Evolutionary conservation across 257 asterid genomes (phyloP), one percentile per base, ranked within the genome.

Genomic region (Cruciata laevipes): DNA sequence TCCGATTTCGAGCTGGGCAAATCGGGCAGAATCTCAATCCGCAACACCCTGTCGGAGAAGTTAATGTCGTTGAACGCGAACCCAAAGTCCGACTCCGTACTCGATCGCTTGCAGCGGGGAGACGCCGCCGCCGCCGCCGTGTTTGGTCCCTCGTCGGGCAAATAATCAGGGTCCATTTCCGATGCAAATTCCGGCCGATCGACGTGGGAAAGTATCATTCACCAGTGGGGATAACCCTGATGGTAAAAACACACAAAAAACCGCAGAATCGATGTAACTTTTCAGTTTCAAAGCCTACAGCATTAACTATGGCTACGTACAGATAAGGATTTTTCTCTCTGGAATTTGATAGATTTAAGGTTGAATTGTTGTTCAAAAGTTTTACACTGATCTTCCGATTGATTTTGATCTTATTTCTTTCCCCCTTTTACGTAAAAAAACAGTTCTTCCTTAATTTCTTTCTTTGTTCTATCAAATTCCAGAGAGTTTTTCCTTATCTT

Each of bases 1-100:
- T 70, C 84, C 72, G 84, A 65, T 2, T 32, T 71, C 37, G 77
- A 57, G 27, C 80, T 90, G 20, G 82, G 40, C 0, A 85, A 71
- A 72, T 90, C 89, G 71, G 83, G 74, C 58, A 81, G 61, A 53
- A 90, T 83, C 82, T 87, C 96, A 77, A 90, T 83, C 67, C 79
- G 78, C 14, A 90, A 86, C 30, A 82, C 56, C 61, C 97, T 85
- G 82, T 90, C 97, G 17, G 96, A 87, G 69, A 90, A 87, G 44
- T 83, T 87, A 75, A 85, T 80, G 69, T 90, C 95, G 78, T 90
- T 80, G 79, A 90, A 87, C 65, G 95, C 97, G 77, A 90, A 90
- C 18, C 81, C 96, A 74, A 91, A 91, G 77, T 89, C 91, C 21
- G 55, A 4, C 55, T 47, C 55, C 55, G 8, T 16, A 47, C 21